These are phyloP conservation scores for Nasturtium officinale DNA, from an alignment of 345 rosid genomes.

Conservation along the genomic window DNA sequence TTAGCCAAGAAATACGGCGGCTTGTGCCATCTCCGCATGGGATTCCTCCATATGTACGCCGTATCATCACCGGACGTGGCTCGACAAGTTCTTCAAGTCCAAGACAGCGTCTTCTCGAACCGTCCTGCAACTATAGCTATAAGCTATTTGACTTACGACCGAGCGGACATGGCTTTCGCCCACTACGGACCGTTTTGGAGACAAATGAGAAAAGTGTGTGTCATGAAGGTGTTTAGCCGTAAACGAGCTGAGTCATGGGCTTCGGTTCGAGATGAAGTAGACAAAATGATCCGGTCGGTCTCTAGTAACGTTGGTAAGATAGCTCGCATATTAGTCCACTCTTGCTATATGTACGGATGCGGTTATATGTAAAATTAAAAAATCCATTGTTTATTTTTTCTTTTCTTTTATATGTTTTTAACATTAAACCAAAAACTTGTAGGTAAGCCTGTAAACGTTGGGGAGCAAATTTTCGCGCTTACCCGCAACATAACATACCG, in stretches of 20 bases:
- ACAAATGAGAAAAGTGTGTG: slow-evolving; percentile 94
- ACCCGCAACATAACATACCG: slow-evolving; percentile 78
- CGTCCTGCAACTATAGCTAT: slow-evolving; percentile 85
- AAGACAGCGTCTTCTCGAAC: slow-evolving; percentile 84
- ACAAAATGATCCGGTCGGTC: slow-evolving; percentile 48
- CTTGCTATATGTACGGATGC: too few relatives aligned
- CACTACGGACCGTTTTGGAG: slow-evolving; percentile 98
- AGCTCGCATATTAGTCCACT: too few relatives aligned
- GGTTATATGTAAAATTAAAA: too few relatives aligned
- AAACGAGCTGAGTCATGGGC: slow-evolving; percentile 94
- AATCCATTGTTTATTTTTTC: too few relatives aligned
- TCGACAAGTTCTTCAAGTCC: slow-evolving; percentile 79
- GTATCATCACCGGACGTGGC: slow-evolving; percentile 78
- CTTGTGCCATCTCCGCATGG: slow-evolving; percentile 75
- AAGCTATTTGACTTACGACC: slow-evolving; percentile 77
- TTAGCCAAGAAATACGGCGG: slow-evolving; percentile 80
- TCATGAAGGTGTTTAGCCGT: slow-evolving; percentile 88
- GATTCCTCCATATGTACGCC: slow-evolving; percentile 66
- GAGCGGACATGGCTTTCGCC: slow-evolving; percentile 97
- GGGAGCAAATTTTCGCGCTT: slow-evolving; percentile 69
- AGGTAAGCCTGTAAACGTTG: slow-evolving; percentile 58
- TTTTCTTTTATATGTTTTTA: too few relatives aligned
- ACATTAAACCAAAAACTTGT: too few relatives aligned
- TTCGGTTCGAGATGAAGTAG: slow-evolving; percentile 88
- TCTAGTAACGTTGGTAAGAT: slow-evolving; percentile 48